Conservation (phyloP, 768 basidiomycete genomes). For the Cystobasidium tubakii region DNA sequence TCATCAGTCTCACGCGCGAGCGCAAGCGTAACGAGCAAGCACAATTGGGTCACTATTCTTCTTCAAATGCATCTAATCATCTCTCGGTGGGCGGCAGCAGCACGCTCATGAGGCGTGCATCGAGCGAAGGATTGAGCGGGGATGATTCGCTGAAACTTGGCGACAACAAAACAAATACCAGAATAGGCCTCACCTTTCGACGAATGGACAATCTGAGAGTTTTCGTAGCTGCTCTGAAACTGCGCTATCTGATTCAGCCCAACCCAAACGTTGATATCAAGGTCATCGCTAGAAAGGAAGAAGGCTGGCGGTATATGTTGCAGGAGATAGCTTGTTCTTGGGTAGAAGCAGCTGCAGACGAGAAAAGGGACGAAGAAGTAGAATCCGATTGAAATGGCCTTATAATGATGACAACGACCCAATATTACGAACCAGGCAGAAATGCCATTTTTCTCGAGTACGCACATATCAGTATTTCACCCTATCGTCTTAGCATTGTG, state of each 20-base stretch:
- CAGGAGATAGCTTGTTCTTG: slow-evolving; percentile 61
- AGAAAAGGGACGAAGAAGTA: slow-evolving; percentile 52
- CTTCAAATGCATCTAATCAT: slow-evolving; percentile 45
- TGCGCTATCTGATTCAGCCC: slow-evolving; percentile 72
- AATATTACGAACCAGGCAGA: background rate
- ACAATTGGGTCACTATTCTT: slow-evolving; percentile 49
- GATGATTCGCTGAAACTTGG: background rate
- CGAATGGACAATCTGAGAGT: slow-evolving; percentile 76
- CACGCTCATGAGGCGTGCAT: background rate
- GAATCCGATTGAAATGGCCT: slow-evolving; percentile 20
- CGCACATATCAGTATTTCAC: too few species aligned
- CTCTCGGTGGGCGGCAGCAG: background rate
- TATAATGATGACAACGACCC: background rate
- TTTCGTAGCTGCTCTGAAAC: slow-evolving; percentile 80
- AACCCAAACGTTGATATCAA: slow-evolving; percentile 62
- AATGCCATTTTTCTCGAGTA: background rate
- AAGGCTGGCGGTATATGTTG: slow-evolving; percentile 77
- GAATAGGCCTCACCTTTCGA: slow-evolving; percentile 69
- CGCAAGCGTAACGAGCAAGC: slow-evolving; percentile 40
- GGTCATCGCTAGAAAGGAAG: slow-evolving; percentile 64
- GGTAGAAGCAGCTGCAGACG: slow-evolving; percentile 64
- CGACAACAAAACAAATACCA: background rate
- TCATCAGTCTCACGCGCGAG: slow-evolving; percentile 58
- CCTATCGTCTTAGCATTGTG: too few species aligned
- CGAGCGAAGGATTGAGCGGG: background rate